Conservation (phyloP, 2,329 filamentous ascomycete genomes). For the Diaporthe sp. region DNA sequence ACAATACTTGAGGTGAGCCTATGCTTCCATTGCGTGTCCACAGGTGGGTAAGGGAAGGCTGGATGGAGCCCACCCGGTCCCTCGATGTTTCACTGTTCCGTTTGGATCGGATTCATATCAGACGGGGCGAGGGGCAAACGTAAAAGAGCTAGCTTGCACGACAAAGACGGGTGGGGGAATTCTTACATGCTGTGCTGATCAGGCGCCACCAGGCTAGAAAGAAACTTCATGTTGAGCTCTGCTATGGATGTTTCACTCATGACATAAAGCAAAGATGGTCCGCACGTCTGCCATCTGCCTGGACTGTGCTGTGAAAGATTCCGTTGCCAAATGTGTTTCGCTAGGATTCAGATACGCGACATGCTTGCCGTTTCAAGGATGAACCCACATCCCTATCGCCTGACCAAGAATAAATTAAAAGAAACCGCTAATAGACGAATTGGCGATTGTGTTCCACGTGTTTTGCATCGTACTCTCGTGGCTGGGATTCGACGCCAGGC, state of each 20-base stretch:
- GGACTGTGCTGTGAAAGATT: background rate
- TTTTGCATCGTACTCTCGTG: background rate
- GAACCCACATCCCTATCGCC: background rate
- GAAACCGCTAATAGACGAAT: background rate
- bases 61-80: too few relatives aligned
- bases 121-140: background rate
- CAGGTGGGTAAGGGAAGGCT: background rate
- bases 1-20: background rate
- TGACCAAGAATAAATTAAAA: background rate
- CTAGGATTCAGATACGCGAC: background rate
- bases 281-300: background rate
- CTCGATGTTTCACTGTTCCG: too few relatives aligned
- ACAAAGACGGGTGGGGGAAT: background rate
- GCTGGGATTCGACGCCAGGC: background rate
- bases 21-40: background rate
- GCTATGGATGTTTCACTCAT: background rate
- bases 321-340: constrained; percentile 1
- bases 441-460: background rate
- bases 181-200: background rate
- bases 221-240: background rate
- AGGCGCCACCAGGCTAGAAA: background rate
- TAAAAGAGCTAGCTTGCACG: background rate
- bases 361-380: background rate
- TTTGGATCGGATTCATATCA: background rate
- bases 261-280: background rate